Conservation (phyloP, 768 basidiomycete species). For the Hypholoma sublateritium region DNA sequence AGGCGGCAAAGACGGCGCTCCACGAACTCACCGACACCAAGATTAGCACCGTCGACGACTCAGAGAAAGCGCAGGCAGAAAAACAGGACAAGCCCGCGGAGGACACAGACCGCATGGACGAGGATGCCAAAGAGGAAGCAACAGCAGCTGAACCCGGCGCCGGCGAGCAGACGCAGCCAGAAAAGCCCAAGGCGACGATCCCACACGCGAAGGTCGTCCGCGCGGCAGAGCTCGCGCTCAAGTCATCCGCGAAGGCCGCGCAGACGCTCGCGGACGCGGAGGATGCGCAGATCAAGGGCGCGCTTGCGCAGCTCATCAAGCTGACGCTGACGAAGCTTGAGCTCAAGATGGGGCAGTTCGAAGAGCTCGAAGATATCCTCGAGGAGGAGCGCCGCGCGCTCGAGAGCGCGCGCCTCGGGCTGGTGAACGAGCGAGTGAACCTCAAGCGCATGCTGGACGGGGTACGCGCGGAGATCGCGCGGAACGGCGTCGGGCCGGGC, state of each 20-base stretch:
- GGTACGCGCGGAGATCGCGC: constrained; percentile 63
- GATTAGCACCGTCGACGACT: constrained; percentile 31
- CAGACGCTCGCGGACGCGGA: constrained; percentile 78
- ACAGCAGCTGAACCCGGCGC: constrained; percentile 15
- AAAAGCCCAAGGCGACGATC: constrained; percentile 42
- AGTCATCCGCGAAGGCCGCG: constrained; percentile 86
- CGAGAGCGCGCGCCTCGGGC: constrained; percentile 77
- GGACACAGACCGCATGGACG: constrained; percentile 49
- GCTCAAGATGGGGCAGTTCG: constrained; percentile 93
- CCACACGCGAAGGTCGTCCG: constrained; percentile 77
- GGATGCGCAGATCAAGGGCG: constrained; percentile 73
- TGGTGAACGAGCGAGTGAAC: constrained; percentile 77
- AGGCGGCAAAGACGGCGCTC: constrained; percentile 89
- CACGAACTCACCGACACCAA: constrained; percentile 71
- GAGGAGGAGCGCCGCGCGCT: constrained; percentile 87
- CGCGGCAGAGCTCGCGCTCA: constrained; percentile 85
- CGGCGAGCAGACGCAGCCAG: constrained; percentile 6
- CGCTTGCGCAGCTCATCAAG: constrained; percentile 84
- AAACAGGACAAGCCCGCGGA: constrained; percentile 31
- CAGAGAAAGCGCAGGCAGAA: constrained; percentile 25
- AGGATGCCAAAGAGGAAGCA: constrained; percentile 40
- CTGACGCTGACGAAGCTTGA: constrained; percentile 86
- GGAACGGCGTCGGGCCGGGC: constrained; percentile 41
- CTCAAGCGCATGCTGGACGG: constrained; percentile 72
- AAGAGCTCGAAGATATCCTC: constrained; percentile 87